phyloP scores from a whole-genome alignment of 257 asterid species.

The Lithospermum erythrorhizon region DNA sequence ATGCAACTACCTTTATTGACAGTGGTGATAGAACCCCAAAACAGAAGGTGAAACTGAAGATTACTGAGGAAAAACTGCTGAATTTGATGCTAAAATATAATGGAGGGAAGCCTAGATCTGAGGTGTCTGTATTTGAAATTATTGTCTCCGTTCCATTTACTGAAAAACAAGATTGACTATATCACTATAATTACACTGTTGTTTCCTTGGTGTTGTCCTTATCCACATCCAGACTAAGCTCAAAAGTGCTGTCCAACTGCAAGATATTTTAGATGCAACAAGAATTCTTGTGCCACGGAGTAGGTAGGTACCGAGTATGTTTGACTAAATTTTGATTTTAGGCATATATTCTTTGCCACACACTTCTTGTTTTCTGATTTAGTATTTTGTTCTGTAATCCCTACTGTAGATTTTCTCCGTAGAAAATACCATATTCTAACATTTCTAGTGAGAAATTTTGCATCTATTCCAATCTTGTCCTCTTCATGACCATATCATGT shows the following conservation, averaged over 20 bases:
- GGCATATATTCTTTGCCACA: neutral
- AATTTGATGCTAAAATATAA: conserved; percentile 93
- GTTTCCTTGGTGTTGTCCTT: conserved; percentile 13
- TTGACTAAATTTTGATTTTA: neutral
- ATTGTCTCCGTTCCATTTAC: conserved; percentile 7
- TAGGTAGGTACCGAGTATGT: conserved; percentile 29
- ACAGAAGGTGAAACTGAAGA: conserved; percentile 94
- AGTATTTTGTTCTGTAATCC: neutral
- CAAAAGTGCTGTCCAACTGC: conserved; percentile 89
- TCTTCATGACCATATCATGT: neutral
- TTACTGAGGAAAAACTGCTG: conserved; percentile 87
- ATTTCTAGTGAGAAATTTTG: neutral
- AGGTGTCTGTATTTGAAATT: conserved; percentile 34
- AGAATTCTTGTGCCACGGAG: conserved; percentile 81
- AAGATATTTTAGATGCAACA: conserved; percentile 97
- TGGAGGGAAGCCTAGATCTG: conserved; percentile 88
- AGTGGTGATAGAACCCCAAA: conserved; percentile 99
- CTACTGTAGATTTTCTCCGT: neutral
- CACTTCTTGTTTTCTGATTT: neutral
- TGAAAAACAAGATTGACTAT: neutral
- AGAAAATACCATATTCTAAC: neutral
- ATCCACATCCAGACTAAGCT: conserved; percentile 60
- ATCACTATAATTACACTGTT: conserved; percentile 3
- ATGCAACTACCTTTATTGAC: conserved; percentile 12
- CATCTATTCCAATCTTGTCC: neutral